Base-by-base conservation (phyloP, 306 rosid genomes). In the Quercus mongolica region DNA sequence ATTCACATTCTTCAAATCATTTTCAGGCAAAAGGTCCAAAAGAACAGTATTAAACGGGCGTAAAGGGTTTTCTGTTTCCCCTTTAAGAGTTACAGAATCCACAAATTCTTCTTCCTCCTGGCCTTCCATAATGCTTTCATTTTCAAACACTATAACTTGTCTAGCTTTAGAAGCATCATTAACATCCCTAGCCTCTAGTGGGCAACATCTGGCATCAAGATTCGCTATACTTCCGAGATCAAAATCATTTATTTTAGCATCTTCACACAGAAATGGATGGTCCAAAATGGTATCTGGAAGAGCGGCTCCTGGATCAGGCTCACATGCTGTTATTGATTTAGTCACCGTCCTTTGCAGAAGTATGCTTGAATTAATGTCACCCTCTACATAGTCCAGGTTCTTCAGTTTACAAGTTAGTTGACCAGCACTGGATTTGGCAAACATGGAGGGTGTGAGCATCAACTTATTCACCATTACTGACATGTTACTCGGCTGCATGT, bases 91-190 rank as follows among this genome's bases (percentile, higher is more conserved):
- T 41, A 1, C 21, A 51, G 80, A 71, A 81, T 52, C 74, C 33
- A 71, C 41, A 18, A 80, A 67, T 56, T 30, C 9, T 56, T 71
- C 77, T 55, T 71, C 68, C 70, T 75, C 58, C 33, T 70, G 62
- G 52, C 74, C 62, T 84, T 71, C 74, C 63, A 69, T 46, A 76
- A 61, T 63, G 52, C 62, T 73, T 73, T 73, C 77, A 59, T 69
- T 54, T 61, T 69, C 75, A 70, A 58, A 6, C 15, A 72, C 12
- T 35, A 69, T 28, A 58, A 59, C 28, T 35, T 69, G n/a, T 67
- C 46, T 3, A 33, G 1, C 82, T 75, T 44, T 61, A 23, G n/a
- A 49, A 18, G 18, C 64, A 20, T 52, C 71, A 56, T 31, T 71
- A 19, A 63, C 67, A 38, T 74, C 57, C 57, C 61, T 77, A 74